Conservation (phyloP, 208 protist species). For the Acanthamoeba comandoni region DNA sequence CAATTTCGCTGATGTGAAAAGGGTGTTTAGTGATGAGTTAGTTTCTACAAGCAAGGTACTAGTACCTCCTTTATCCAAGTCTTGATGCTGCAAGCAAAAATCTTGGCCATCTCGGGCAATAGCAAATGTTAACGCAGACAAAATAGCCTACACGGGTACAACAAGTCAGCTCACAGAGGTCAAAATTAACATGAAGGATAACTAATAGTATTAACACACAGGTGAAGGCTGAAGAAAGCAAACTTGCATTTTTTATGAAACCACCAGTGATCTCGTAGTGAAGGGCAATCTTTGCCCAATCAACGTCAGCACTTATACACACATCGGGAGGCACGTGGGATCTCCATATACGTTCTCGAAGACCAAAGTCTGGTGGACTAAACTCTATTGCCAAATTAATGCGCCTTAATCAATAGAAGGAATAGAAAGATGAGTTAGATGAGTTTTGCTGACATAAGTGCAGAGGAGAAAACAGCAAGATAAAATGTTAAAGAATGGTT, state of each 20-base stretch:
- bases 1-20: too few relatives aligned
- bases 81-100: slow-evolving; percentile 63
- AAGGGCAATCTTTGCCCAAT: slow-evolving; percentile 72
- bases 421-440: too few relatives aligned
- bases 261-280: slow-evolving; percentile 83
- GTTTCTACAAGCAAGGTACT: too few relatives aligned
- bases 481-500: not conserved
- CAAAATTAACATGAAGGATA: not conserved
- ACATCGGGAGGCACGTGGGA: slow-evolving; percentile 71
- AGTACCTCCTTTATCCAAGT: slow-evolving; percentile 77
- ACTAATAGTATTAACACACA: slow-evolving; percentile 5
- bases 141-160: not conserved
- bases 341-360: slow-evolving; percentile 80
- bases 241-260: slow-evolving; percentile 84
- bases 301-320: slow-evolving; percentile 69
- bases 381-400: slow-evolving; percentile 82
- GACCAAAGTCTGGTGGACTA: slow-evolving; percentile 66
- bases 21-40: too few relatives aligned
- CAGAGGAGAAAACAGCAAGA: not conserved
- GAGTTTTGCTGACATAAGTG: not conserved
- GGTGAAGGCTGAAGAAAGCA: not conserved
- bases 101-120: slow-evolving; percentile 71
- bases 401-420: slow-evolving; percentile 7
- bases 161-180: not conserved
- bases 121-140: slow-evolving; percentile 77